Conservation (phyloP, 306 rosid species). For the Vigna mungo region DNA sequence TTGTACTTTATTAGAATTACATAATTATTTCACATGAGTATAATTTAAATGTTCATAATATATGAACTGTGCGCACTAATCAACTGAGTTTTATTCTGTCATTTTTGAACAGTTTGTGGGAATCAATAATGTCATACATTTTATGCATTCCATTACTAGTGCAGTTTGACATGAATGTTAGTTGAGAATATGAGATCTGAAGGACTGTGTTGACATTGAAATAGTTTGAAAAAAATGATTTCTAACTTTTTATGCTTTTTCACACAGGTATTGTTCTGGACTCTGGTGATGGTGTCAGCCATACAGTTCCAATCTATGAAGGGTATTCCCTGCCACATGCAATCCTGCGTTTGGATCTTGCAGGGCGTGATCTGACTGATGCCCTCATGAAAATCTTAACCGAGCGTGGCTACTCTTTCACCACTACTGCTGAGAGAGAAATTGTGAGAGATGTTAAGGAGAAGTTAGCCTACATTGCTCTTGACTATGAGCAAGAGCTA, state of each 20-base stretch:
- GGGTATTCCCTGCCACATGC: constrained; percentile 99
- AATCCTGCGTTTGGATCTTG: constrained; percentile 93
- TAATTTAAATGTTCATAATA: not conserved
- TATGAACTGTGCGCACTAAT: not conserved
- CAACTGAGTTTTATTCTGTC: not conserved
- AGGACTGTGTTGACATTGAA: not conserved
- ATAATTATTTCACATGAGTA: not conserved
- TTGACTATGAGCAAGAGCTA: constrained; percentile 92
- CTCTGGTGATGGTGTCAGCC: constrained; percentile 99
- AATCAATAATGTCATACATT: not conserved
- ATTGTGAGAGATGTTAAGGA: constrained; percentile 96
- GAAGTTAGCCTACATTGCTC: constrained; percentile 89
- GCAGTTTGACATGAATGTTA: constrained; percentile 9
- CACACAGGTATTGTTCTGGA: constrained; percentile 84
- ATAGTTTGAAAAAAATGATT: not conserved
- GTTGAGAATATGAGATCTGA: not conserved
- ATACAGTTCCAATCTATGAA: constrained; percentile 97
- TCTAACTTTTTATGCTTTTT: constrained; percentile 23
- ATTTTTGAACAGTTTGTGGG: not conserved
- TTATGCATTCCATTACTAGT: not conserved
- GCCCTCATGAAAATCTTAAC: constrained; percentile 94
- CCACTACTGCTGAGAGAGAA: constrained; percentile 96
- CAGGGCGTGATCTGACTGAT: constrained; percentile 98
- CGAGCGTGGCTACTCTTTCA: constrained; percentile 99
- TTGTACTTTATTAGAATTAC: constrained; percentile 2